These are phyloP conservation scores for Botrytis byssoidea DNA, from an alignment of 2,329 filamentous ascomycete species.

Conservation along the genomic window DNA sequence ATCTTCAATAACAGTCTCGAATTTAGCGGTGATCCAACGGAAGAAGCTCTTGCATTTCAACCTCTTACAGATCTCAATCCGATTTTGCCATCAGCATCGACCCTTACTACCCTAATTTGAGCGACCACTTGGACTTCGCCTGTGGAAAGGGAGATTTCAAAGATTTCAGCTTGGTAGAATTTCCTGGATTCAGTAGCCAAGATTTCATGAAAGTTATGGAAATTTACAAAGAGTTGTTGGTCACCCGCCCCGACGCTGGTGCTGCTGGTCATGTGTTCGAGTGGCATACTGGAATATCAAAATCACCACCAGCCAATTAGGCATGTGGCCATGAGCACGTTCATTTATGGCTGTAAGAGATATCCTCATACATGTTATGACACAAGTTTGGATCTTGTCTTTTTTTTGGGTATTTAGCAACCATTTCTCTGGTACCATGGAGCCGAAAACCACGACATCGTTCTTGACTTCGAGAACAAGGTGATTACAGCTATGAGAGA, in stretches of 20 bases:
- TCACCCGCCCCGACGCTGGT: not conserved
- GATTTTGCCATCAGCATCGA: not conserved
- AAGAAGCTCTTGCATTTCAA: not conserved
- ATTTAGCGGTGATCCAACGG: not conserved
- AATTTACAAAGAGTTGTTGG: not conserved
- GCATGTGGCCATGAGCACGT: not conserved
- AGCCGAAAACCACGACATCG: not conserved
- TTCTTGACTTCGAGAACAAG: conserved; percentile 4
- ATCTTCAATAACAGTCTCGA: not conserved
- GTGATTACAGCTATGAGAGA: not conserved
- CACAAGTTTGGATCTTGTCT: not conserved
- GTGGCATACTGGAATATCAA: not conserved
- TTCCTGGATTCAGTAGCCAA: not conserved
- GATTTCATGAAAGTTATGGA: not conserved
- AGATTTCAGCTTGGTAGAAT: not conserved
- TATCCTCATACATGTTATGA: not conserved
- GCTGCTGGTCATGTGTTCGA: conserved; percentile 1
- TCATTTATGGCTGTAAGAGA: conserved; percentile 7
- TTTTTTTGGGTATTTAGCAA: not conserved
- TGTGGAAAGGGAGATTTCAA: not conserved
- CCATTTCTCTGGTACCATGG: not conserved
- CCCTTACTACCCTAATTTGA: not conserved
- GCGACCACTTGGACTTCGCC: conserved; percentile 5
- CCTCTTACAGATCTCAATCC: not conserved
- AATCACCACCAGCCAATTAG: not conserved